These are phyloP conservation scores for Pichia terricola DNA, from an alignment of 1,139 yeast genomes.

Conservation along the genomic window DNA sequence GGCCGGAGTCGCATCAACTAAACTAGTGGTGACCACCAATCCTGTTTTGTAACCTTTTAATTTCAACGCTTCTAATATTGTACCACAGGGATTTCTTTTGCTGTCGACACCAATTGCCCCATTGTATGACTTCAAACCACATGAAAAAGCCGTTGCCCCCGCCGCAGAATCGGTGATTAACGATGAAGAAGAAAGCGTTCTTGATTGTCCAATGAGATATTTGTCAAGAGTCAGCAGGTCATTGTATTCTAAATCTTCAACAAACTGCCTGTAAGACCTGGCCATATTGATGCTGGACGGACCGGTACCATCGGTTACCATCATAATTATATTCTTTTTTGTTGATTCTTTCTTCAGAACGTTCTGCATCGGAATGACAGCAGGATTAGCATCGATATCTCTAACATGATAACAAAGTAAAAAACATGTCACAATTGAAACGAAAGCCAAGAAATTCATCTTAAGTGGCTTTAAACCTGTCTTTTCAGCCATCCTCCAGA, in stretches of 20 bases:
- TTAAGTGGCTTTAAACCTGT: not conserved
- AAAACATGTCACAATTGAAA: not conserved
- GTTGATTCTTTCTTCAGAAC: not conserved
- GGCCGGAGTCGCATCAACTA: conserved; percentile 88
- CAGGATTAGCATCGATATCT: conserved; percentile 2
- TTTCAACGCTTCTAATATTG: conserved; percentile 76
- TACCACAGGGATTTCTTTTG: conserved; percentile 59
- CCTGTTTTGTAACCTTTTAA: conserved; percentile 71
- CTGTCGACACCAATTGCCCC: conserved; percentile 77
- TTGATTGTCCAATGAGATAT: conserved; percentile 62
- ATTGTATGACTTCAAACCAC: conserved; percentile 70
- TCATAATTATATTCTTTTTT: conserved; percentile 62
- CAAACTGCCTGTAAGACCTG: conserved; percentile 55
- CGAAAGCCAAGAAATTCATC: conserved; percentile 1
- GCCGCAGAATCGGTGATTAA: conserved; percentile 87
- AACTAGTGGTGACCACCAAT: conserved; percentile 74
- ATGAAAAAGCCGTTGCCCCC: conserved; percentile 85
- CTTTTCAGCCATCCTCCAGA: no score
- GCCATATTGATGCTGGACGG: conserved; percentile 74
- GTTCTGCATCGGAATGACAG: not conserved
- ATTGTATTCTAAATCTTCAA: conserved; percentile 40
- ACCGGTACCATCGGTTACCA: conserved; percentile 92
- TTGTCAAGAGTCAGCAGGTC: conserved; percentile 54
- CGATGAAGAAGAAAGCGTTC: conserved; percentile 66
- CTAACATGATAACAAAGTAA: not conserved